Base-by-base conservation (phyloP, 768 basidiomycete species). In the Solioccasus polychromus region DNA sequence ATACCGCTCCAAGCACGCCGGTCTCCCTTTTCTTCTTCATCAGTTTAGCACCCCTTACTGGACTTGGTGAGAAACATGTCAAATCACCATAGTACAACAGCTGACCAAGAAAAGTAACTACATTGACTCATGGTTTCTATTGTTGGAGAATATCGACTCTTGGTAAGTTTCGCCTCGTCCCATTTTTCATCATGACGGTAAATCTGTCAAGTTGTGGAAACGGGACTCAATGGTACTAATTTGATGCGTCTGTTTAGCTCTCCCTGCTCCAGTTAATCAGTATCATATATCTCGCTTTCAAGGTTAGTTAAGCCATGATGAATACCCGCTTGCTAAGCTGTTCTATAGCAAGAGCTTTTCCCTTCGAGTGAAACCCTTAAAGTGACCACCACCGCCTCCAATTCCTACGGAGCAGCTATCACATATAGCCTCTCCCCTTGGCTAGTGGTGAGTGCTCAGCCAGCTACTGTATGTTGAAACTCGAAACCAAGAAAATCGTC, bases 101-200 rank as follows among this genome's bases (percentile, higher is more conserved):
- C 35, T 49, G 8, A 55, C 17, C 2, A 0, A 34, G 4, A 18
- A 11, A 8, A 52, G 59, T 60, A 11, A 53, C 50, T 7, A 47
- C 44, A 9, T 5, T 53, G 18, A 50, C 49, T 2, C 61, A 63
- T 7, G 41, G 54, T 6, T 60, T 60, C 24, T 54, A 41, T 42
- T 60, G 54, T 32, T 63, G 59, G 61, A 36, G 51, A 42, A 54
- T 63, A 47, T 37, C 43, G 18, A 35, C 22, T 9, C 39, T 60
- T 17, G 23, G 26, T 6, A 39, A 10, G 29, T 51, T 19, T 1
- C 15, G 7, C 23, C 5, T 44, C 22, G 9, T 60, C 1, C 9
- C 22, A 9, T 2, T 47, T 41, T 34, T 30, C 1, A 54, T 61
- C 7, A 54, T 54, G 49, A 47, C 39, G 58, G 61, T 60, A 17